Conservation (phyloP, 805 yeast species). For the Metschnikowia colocasiae region DNA sequence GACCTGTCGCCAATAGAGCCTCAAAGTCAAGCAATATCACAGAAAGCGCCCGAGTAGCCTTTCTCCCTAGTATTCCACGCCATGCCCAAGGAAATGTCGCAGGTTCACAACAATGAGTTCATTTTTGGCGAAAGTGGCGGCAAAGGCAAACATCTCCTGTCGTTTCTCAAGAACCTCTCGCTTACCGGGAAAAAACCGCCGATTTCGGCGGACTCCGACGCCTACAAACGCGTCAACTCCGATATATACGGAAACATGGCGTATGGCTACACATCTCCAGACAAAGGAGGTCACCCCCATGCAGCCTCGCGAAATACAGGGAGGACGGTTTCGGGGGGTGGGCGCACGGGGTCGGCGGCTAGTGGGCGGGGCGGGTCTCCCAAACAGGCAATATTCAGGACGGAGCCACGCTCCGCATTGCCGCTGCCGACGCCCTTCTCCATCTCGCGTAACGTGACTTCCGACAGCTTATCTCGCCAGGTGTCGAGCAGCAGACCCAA, state of each 20-base stretch:
- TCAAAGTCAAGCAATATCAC: no score
- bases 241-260: constrained; percentile 38
- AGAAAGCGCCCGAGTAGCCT: no score
- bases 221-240: constrained; percentile 28
- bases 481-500: constrained; percentile 15
- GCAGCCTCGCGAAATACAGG: neutral
- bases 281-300: constrained; percentile 13
- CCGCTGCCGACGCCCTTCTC: neutral
- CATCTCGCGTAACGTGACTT: constrained; percentile 6
- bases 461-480: constrained; percentile 7
- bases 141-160: constrained; percentile 54
- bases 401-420: constrained; percentile 4
- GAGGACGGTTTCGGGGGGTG: neutral
- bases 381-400: neutral
- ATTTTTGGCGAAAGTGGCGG: constrained; percentile 69
- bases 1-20: no score
- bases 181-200: constrained; percentile 27
- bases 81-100: constrained; percentile 47
- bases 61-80: neutral
- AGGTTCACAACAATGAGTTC: constrained; percentile 51
- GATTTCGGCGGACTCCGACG: constrained; percentile 6
- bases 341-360: neutral
- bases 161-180: constrained; percentile 45
- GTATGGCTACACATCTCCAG: constrained; percentile 22
- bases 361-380: neutral